Evolutionary conservation across 805 yeast species (phyloP).

Genomic region (Wickerhamiella dianesei): DNA sequence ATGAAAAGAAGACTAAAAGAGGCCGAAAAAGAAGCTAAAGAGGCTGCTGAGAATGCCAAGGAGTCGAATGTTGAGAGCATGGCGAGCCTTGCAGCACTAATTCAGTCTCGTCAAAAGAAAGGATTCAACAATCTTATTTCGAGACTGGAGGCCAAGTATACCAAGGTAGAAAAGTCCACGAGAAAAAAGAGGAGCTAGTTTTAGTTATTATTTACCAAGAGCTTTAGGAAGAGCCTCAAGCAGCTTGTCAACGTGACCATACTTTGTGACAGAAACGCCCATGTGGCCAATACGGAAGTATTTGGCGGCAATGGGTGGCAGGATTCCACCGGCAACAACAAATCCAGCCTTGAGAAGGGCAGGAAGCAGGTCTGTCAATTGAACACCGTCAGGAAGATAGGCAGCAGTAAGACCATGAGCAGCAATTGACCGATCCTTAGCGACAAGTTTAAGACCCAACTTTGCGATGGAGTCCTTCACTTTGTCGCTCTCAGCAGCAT

Average conservation of each 20-base stretch:
- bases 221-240: constrained; percentile 33
- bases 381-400: constrained; percentile 63
- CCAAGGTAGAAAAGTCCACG: neutral
- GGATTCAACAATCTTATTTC: constrained; percentile 21
- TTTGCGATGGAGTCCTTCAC: constrained; percentile 47
- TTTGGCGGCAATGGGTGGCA: constrained; percentile 60
- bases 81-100: constrained; percentile 27
- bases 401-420: constrained; percentile 82
- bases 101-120: constrained; percentile 21
- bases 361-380: constrained; percentile 52
- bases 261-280: constrained; percentile 66
- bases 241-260: constrained; percentile 42
- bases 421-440: constrained; percentile 43
- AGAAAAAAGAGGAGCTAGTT: constrained; percentile 12
- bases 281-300: constrained; percentile 94
- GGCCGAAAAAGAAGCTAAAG: constrained; percentile 29
- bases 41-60: constrained; percentile 46
- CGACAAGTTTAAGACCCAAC: constrained; percentile 57
- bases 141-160: constrained; percentile 26
- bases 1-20: constrained; percentile 34
- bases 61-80: constrained; percentile 27
- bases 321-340: constrained; percentile 82
- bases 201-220: constrained; percentile 3
- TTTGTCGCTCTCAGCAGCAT: constrained; percentile 44
- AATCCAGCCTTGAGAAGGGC: constrained; percentile 49